Conservation (phyloP, 1,139 yeast genomes). For the Entelexis sorbosivorans region DNA sequence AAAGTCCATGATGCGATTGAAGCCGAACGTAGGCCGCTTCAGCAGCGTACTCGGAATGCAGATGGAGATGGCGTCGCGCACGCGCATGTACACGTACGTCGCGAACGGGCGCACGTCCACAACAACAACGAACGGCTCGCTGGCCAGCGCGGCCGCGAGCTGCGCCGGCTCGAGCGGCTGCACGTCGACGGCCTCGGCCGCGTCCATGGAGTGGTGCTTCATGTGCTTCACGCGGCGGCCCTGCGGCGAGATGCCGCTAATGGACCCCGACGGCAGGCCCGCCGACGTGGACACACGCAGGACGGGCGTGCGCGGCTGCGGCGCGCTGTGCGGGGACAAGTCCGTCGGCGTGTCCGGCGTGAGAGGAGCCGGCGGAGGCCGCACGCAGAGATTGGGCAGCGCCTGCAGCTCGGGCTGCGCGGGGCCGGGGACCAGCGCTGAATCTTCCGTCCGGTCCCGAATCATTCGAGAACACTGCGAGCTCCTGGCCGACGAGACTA, state of each 20-base stretch:
- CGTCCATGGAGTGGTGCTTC: background rate
- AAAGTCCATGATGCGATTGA: conserved; percentile 47
- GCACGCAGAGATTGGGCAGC: background rate
- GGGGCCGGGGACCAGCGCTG: conserved; percentile 3
- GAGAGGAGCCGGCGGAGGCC: background rate
- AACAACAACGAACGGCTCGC: conserved; percentile 27
- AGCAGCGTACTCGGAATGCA: conserved; percentile 70
- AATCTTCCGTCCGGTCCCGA: conserved; percentile 4
- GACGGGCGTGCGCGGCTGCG: background rate
- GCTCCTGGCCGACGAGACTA: conserved; percentile 1
- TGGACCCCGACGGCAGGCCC: conserved; percentile 1
- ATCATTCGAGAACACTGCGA: conserved; percentile 3
- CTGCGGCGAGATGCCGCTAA: conserved; percentile 1
- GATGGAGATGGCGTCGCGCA: conserved; percentile 51
- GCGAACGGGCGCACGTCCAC: conserved; percentile 66
- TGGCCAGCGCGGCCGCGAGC: conserved; percentile 6
- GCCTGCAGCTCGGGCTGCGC: background rate
- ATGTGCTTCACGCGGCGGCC: background rate
- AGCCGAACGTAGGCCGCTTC: conserved; percentile 53
- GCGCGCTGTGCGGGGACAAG: conserved; percentile 1
- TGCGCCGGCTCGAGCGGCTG: conserved; percentile 8
- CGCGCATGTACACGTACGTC: conserved; percentile 44
- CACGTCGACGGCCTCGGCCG: conserved; percentile 4
- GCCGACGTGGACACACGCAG: background rate
- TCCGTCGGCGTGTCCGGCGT: background rate